These are phyloP conservation scores for Verticillium klebahnii DNA, from an alignment of 2,329 filamentous ascomycete genomes.

Conservation along the genomic window DNA sequence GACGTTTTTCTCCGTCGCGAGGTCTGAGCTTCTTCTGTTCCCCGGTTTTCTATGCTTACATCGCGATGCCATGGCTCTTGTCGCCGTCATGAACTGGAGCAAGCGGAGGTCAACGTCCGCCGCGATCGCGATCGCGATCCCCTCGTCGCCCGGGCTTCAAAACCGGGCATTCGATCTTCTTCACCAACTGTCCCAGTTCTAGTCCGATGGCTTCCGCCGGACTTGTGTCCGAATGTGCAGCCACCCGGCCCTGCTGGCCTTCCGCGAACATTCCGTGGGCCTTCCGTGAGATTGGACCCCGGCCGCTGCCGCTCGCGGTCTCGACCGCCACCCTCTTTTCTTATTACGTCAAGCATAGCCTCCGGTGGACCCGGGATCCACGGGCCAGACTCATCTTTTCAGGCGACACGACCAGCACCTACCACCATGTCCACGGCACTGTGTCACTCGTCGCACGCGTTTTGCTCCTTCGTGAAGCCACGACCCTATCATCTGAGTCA, in stretches of 20 bases:
- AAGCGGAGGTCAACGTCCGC: neutral
- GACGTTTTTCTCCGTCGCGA: neutral
- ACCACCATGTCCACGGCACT: neutral
- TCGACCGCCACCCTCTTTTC: neutral
- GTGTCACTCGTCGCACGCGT: neutral
- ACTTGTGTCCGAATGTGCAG: neutral
- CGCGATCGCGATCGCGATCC: neutral
- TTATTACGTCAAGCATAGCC: neutral
- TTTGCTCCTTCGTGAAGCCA: neutral
- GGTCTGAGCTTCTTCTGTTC: neutral
- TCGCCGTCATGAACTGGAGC: neutral
- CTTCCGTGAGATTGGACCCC: neutral
- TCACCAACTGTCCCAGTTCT: neutral
- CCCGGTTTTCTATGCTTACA: neutral
- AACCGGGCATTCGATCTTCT: neutral
- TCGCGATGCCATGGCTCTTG: neutral
- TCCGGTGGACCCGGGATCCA: neutral
- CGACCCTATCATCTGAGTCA: neutral
- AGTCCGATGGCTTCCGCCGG: neutral
- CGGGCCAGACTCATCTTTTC: neutral
- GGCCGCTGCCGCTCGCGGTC: neutral
- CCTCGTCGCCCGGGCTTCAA: neutral
- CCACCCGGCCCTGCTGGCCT: neutral
- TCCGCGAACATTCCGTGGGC: neutral
- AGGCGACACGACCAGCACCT: neutral